These are phyloP conservation scores for Plasmodiophora brassicae DNA, from an alignment of 208 protist genomes.

Conservation along the genomic window DNA sequence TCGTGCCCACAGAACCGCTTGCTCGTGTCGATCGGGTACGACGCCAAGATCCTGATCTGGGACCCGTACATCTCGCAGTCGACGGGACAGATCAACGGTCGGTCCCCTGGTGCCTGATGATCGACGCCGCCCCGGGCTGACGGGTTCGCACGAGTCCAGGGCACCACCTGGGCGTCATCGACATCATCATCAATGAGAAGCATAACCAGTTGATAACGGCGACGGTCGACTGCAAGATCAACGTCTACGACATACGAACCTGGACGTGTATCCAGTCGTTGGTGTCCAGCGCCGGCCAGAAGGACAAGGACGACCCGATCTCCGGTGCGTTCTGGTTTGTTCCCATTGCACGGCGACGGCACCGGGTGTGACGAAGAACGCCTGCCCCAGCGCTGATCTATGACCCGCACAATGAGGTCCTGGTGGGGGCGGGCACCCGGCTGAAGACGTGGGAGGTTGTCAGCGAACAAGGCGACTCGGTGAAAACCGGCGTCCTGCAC, in stretches of 20 bases:
- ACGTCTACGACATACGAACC: constrained; percentile 1
- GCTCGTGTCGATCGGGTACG: not conserved
- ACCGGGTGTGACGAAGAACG: no score
- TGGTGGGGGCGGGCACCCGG: not conserved
- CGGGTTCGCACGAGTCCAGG: not conserved
- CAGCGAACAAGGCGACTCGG: not conserved
- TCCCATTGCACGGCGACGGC: no score
- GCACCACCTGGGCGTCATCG: constrained; percentile 6
- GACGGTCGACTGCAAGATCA: not conserved
- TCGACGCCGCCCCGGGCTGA: not conserved
- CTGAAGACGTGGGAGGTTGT: constrained; percentile 16
- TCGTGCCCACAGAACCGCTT: not conserved
- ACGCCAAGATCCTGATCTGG: constrained; percentile 20
- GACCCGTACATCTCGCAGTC: constrained; percentile 6
- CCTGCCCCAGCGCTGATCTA: not conserved
- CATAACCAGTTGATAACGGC: constrained; percentile 23
- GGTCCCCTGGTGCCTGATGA: not conserved
- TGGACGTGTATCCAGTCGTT: constrained; percentile 9
- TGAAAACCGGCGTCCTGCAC: not conserved
- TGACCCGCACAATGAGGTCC: not conserved
- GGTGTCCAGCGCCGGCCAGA: not conserved
- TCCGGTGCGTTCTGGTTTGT: no score
- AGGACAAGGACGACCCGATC: not conserved
- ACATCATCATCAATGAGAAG: not conserved
- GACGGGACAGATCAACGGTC: no score